Base-by-base conservation (phyloP, 208 protist genomes). In the Herpetomonas tarakana region DNA sequence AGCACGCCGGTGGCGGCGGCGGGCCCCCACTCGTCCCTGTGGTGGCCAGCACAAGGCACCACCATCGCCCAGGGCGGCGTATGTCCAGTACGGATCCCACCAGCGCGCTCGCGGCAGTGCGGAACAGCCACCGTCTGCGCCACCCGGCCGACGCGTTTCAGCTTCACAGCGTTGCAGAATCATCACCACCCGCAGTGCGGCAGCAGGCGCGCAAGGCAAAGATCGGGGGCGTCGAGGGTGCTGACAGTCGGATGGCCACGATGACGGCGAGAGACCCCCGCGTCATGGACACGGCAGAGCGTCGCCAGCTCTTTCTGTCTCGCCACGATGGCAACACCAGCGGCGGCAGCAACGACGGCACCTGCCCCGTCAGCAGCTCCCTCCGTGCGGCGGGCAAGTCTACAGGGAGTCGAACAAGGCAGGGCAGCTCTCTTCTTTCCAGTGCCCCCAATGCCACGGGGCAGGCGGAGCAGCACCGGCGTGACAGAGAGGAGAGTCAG, bases 111-210 rank as follows among this genome's bases (percentile, higher is more conserved):
- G 50, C 53, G 1, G 27, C 49, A 9, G 58, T 85, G 30, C 74
- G 74, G 59, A 52, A 64, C 52, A 80, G 68, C 46, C 65, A 85
- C 47, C 78, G 71, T 0, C 71, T 85, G 22, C 29, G 28, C 26
- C 55, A 63, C 31, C 78, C 72, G 0, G 67, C 9, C 19, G 75
- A 86, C 25, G 80, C 80, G 6, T 71, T 83, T 18, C 0, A 2
- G 12, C 50, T 80, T 2, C 12, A 12, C 45, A 65, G 78, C 45
- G 46, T 29, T 31, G 68, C 73, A 45, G 1, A 46, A 31, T 63
- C 71, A 29, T 63, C 52, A 18, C 35, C 6, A 14, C 9, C 14
- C 9, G 9, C 6, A 41, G 35, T 41, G 35, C 6, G 6, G 35
- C 6, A 41, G 35, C 9, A 41, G 35, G 35, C 35, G 35, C 35